Evolutionary conservation across 768 basidiomycete species (phyloP).

Genomic region (Boletus pseudo-olivaceus): DNA sequence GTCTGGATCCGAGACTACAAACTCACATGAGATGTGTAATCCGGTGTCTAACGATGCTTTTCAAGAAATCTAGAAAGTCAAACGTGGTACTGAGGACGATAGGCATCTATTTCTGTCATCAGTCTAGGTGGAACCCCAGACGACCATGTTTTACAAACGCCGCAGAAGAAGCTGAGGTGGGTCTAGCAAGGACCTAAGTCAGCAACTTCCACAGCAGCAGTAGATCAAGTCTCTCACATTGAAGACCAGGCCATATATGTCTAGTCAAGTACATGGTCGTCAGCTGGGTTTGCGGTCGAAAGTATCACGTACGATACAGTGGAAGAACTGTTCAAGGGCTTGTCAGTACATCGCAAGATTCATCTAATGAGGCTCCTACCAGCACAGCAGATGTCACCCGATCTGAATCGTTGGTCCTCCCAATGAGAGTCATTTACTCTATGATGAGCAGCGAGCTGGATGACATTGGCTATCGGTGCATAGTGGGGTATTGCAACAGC

Average conservation of each 20-base stretch:
- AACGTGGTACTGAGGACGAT: slow-evolving; percentile 46
- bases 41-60: slow-evolving; percentile 42
- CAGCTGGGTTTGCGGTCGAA: not conserved
- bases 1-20: not conserved
- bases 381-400: slow-evolving; percentile 59
- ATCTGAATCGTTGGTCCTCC: slow-evolving; percentile 50
- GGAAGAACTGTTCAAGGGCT: slow-evolving; percentile 45
- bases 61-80: slow-evolving; percentile 41
- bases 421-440: slow-evolving; percentile 43
- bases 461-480: slow-evolving; percentile 56
- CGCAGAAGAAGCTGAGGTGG: slow-evolving; percentile 53
- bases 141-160: slow-evolving; percentile 38
- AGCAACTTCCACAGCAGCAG: not conserved
- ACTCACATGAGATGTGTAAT: slow-evolving; percentile 44
- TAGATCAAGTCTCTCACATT: slow-evolving; percentile 37
- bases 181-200: slow-evolving; percentile 40
- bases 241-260: slow-evolving; percentile 66
- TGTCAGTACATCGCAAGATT: not conserved
- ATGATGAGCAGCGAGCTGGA: slow-evolving; percentile 55
- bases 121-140: not conserved
- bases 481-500: slow-evolving; percentile 62
- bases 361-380: slow-evolving; percentile 36
- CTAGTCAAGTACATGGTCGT: slow-evolving; percentile 27
- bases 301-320: slow-evolving; percentile 49
- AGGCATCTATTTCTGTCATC: slow-evolving; percentile 40